A percentile compares a stretch with the other conserved stretches of the same genome.
Conservation (phyloP, 164 flowering plant genomes). For the Annona squamosa region DNA sequence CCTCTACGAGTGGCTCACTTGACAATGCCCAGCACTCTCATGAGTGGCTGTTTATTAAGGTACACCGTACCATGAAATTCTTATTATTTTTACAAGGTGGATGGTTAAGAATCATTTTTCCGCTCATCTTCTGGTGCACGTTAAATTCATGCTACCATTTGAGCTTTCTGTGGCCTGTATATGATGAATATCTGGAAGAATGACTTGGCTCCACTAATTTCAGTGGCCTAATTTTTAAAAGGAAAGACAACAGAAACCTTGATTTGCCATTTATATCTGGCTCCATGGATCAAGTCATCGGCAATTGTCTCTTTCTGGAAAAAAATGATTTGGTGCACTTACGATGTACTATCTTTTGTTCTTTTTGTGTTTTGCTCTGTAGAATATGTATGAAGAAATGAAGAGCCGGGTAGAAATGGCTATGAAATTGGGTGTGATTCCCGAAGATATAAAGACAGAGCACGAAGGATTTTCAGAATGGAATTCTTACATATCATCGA, state of each 20-base stretch:
- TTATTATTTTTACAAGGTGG: neutral
- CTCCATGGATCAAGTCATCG: too few relatives aligned
- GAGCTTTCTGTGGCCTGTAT: too few relatives aligned
- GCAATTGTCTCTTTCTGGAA: too few relatives aligned
- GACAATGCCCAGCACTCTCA: neutral
- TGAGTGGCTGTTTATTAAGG: conserved; percentile 6
- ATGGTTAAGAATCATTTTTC: neutral
- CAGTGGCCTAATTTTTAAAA: too few relatives aligned
- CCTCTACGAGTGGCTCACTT: neutral
- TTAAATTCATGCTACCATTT: too few relatives aligned
- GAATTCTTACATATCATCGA: conserved; percentile 28
- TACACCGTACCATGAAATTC: neutral
- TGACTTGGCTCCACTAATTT: too few relatives aligned
- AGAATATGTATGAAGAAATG: conserved; percentile 58
- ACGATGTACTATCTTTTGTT: neutral
- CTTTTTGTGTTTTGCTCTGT: conserved; percentile 1
- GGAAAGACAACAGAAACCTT: too few relatives aligned
- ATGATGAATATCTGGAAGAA: too few relatives aligned
- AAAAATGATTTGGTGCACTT: too few relatives aligned
- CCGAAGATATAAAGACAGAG: conserved; percentile 27
- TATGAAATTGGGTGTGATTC: conserved; percentile 29
- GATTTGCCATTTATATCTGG: too few relatives aligned
- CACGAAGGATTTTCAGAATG: conserved; percentile 52
- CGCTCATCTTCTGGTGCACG: too few relatives aligned
- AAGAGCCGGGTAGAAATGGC: conserved; percentile 37